phyloP scores from a whole-genome alignment of 108 stramenopile genomes.

The Cyclotella choctawhatcheeana region DNA sequence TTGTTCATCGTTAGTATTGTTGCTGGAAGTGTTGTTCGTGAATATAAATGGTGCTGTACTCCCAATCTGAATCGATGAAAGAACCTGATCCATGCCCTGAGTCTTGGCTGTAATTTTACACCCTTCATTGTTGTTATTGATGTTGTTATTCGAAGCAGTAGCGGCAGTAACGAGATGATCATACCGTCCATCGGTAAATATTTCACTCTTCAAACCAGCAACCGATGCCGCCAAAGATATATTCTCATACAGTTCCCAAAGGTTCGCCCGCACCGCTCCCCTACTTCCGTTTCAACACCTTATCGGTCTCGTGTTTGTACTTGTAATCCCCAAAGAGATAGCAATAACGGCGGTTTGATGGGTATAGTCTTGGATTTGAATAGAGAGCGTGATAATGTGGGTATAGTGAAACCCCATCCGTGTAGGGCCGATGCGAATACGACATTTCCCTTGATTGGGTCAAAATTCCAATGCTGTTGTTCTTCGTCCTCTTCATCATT shows the following conservation, averaged over 20 bases:
- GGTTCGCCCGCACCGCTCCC: no score
- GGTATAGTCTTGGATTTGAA: slow-evolving; percentile 68
- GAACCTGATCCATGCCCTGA: slow-evolving; percentile 75
- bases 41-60: slow-evolving; percentile 45
- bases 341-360: slow-evolving; percentile 77
- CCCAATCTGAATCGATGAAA: slow-evolving; percentile 60
- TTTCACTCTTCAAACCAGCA: slow-evolving; percentile 51
- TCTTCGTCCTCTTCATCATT: slow-evolving; percentile 42
- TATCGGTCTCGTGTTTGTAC: slow-evolving; percentile 53
- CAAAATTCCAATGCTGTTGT: slow-evolving; percentile 89
- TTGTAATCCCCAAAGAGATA: slow-evolving; percentile 84
- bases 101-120: slow-evolving; percentile 70
- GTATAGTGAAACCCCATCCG: slow-evolving; percentile 96
- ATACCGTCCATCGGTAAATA: slow-evolving; percentile 58
- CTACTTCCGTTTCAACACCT: slow-evolving; percentile 90
- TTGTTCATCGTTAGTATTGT: slow-evolving; percentile 8
- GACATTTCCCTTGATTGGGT: slow-evolving; percentile 93
- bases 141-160: not conserved
- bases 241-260: slow-evolving; percentile 86
- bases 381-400: slow-evolving; percentile 72
- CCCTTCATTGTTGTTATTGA: not conserved
- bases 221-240: slow-evolving; percentile 62
- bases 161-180: no score
- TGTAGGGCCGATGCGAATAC: slow-evolving; percentile 93
- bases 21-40: no score